Base-by-base conservation (phyloP, 1,284 basidiomycete genomes). In the Sparassis latifolia region DNA sequence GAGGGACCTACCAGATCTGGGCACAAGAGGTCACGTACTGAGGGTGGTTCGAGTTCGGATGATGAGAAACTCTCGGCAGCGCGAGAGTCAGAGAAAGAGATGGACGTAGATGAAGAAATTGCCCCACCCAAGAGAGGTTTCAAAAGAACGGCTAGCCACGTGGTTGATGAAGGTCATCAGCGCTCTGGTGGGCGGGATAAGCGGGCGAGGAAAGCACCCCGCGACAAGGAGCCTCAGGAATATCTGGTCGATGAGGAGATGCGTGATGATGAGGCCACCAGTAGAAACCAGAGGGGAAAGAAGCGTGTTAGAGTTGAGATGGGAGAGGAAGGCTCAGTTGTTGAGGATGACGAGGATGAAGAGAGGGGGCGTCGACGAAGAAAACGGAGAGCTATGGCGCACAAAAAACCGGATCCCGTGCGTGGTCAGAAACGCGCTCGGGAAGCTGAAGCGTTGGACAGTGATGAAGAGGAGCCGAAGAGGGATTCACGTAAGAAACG, bases 251-350 rank as follows among this genome's bases (percentile, higher is more conserved):
- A 57, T 32, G 57, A 63, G 27, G 62, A 62, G 2, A 52, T 56
- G 20, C 52, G 60, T 10, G 65, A 67, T 9, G 52, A 56, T 28
- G 49, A 57, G 39, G 28, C 42, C 10, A 27, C 62, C 40, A 51
- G 45, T 50, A 59, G 67, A 27, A 60, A 66, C 49, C 58, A 63
- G n/a, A 76, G 86, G 55, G 87, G 87, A 31, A 85, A 77, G 71
- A 90, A 90, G 67, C 78, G 87, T 50, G 84, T 84, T 64, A 82
- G 84, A 44, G 74, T 77, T 10, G 86, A 88, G 59, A 83, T 86
- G 61, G 86, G 78, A 44, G 80, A 76, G 41, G 84, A 86, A 59
- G 84, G 76, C 41, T 64, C 61, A 2, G 37, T 61, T 45, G 44
- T 60, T 31, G 60, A 66, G 10, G 64, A 63, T 6, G 62, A 64